Percentiles rank a stretch among this genome's conserved stretches.
Conservation (phyloP, 257 asterid species). For the Solanum paucissectum region DNA sequence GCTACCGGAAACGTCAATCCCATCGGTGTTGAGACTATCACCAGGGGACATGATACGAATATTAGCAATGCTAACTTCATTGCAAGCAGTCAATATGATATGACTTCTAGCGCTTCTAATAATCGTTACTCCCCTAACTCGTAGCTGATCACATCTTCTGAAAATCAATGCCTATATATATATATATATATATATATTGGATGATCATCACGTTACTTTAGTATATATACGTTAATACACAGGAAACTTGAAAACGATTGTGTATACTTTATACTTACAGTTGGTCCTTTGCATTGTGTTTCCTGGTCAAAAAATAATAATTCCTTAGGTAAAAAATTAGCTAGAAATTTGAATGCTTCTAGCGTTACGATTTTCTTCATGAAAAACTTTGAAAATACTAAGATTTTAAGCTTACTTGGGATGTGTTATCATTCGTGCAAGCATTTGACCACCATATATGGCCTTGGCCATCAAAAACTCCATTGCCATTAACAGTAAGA, state of each 20-base stretch:
- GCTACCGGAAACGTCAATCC: slow-evolving; percentile 34
- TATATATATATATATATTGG: background rate
- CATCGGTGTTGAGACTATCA: slow-evolving; percentile 64
- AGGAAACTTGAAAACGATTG: background rate
- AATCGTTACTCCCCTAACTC: slow-evolving; percentile 35
- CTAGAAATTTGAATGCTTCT: background rate
- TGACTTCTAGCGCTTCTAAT: slow-evolving; percentile 43
- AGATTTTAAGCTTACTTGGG: slow-evolving; percentile 12
- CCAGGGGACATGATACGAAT: slow-evolving; percentile 42
- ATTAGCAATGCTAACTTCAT: slow-evolving; percentile 27
- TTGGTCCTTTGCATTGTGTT: slow-evolving; percentile 40
- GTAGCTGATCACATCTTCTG: slow-evolving; percentile 36
- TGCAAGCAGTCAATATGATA: slow-evolving; percentile 26
- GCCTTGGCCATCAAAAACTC: slow-evolving; percentile 42
- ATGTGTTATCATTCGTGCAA: slow-evolving; percentile 30
- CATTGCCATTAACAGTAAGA: slow-evolving; percentile 40
- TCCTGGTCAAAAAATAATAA: slow-evolving; percentile 21
- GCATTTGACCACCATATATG: slow-evolving; percentile 52
- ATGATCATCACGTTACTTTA: background rate
- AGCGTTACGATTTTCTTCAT: background rate
- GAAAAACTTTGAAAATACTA: background rate
- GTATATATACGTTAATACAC: background rate
- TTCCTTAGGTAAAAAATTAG: background rate
- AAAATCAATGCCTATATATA: slow-evolving; percentile 36
- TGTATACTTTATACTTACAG: background rate